Conservation (phyloP, 768 basidiomycete species). For the Brasilioporus rufonigricans region DNA sequence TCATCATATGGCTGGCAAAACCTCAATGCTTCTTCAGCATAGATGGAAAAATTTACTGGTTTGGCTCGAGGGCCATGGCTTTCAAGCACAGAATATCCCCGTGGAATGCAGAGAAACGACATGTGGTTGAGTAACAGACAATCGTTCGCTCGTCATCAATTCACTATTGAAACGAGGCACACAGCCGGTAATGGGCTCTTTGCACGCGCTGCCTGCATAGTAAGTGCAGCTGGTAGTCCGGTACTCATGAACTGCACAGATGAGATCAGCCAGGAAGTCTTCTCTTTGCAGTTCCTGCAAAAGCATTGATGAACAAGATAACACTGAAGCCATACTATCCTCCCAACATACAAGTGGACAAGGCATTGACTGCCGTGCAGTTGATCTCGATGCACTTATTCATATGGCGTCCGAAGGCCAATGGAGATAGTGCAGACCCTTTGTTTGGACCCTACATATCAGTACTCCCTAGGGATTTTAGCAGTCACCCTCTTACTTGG, state of each 20-base stretch:
- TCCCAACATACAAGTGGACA: conserved; percentile 10
- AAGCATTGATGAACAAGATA: conserved; percentile 66
- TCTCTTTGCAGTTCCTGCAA: conserved; percentile 69
- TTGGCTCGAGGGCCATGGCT: conserved; percentile 54
- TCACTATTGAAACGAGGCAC: conserved; percentile 7
- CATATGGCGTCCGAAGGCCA: conserved; percentile 53
- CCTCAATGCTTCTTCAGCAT: conserved; percentile 2
- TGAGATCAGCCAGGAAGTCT: conserved; percentile 46
- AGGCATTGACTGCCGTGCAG: conserved; percentile 61
- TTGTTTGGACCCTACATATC: conserved; percentile 77
- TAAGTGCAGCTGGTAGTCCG: conserved; percentile 26
- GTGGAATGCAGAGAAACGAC: conserved; percentile 52
- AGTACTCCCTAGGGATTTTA: conserved; percentile 70
- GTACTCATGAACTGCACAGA: neutral
- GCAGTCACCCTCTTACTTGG: conserved; percentile 84
- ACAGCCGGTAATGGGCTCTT: conserved; percentile 71
- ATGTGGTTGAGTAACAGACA: conserved; percentile 42
- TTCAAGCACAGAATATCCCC: conserved; percentile 40
- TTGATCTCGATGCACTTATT: conserved; percentile 79
- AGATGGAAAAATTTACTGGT: conserved; percentile 48
- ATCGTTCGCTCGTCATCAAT: neutral
- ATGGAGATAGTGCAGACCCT: conserved; percentile 47
- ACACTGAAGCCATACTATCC: conserved; percentile 68
- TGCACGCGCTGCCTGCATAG: conserved; percentile 41
- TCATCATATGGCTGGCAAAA: neutral